A percentile compares a stretch with the other conserved stretches of the same genome.
Conservation (phyloP, 2,329 filamentous ascomycete genomes). For the Penicillium palitans region DNA sequence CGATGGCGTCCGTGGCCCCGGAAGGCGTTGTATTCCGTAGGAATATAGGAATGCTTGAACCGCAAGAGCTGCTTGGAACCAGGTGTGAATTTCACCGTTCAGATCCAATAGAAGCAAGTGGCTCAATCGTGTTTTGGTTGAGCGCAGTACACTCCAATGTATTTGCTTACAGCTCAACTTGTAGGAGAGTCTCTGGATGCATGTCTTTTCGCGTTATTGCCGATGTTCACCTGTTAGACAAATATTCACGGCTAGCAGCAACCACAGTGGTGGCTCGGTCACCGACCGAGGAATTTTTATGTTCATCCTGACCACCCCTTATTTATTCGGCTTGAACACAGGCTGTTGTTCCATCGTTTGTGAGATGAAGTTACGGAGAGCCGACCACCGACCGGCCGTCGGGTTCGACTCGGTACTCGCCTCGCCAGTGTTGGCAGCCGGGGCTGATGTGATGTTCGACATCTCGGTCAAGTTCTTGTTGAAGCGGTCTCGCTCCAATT, state of each 20-base stretch:
- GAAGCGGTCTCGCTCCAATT: conserved; percentile 79
- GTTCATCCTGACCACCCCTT: conserved; percentile 5
- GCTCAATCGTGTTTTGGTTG: background rate
- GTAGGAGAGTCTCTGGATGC: background rate
- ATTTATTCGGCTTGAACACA: conserved; percentile 58
- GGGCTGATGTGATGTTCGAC: conserved; percentile 42
- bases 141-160: background rate
- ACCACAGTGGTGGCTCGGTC: background rate
- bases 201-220: background rate
- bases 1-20: background rate
- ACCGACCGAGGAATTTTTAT: background rate
- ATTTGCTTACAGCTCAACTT: background rate
- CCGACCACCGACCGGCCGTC: conserved; percentile 70
- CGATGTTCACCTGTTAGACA: background rate
- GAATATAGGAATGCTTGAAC: background rate
- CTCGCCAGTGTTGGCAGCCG: conserved; percentile 29
- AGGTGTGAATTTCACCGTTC: background rate
- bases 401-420: conserved; percentile 25
- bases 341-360: conserved; percentile 86
- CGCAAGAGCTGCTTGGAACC: background rate
- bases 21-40: background rate
- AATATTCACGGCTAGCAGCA: background rate
- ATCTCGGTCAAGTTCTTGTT: conserved; percentile 78
- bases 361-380: conserved; percentile 78
- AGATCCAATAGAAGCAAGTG: background rate